Conservation (phyloP, 2,329 filamentous ascomycete species). For the Coniochaeta hoffmannii region DNA sequence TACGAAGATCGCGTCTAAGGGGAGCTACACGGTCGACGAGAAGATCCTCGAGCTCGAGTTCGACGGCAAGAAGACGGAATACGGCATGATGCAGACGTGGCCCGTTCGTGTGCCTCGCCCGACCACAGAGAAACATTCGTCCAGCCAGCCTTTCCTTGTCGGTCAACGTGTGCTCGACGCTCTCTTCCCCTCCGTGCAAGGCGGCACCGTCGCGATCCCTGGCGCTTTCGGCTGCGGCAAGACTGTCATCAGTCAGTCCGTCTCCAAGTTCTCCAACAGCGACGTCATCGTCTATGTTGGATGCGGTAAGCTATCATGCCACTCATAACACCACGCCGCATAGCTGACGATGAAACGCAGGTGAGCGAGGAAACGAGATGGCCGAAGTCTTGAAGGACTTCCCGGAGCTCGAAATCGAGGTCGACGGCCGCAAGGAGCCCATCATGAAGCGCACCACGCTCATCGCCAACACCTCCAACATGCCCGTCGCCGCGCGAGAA, state of each 20-base stretch:
- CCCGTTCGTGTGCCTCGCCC: slow-evolving; percentile 94
- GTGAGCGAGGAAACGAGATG: slow-evolving; percentile 97
- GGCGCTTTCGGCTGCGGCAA: slow-evolving; percentile 98
- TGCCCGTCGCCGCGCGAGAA: slow-evolving; percentile 97
- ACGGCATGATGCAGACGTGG: slow-evolving; percentile 98
- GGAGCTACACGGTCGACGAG: slow-evolving; percentile 87
- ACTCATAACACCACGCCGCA: not conserved
- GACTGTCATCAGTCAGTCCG: slow-evolving; percentile 96
- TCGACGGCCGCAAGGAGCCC: slow-evolving; percentile 90
- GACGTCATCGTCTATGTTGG: slow-evolving; percentile 99
- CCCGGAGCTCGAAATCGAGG: slow-evolving; percentile 91
- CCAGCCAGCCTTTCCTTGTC: slow-evolving; percentile 87
- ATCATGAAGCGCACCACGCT: slow-evolving; percentile 99
- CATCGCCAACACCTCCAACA: slow-evolving; percentile 99
- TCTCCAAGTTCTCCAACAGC: slow-evolving; percentile 99
- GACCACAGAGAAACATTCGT: slow-evolving; percentile 83
- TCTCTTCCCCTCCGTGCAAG: slow-evolving; percentile 92
- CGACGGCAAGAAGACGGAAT: slow-evolving; percentile 88
- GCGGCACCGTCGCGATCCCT: slow-evolving; percentile 95
- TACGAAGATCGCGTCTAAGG: slow-evolving; percentile 81
- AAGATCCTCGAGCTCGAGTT: slow-evolving; percentile 96
- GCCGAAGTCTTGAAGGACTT: slow-evolving; percentile 99
- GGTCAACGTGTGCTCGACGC: slow-evolving; percentile 95
- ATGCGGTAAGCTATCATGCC: slow-evolving; percentile 38
- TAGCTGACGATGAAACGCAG: not conserved